Base-by-base conservation (phyloP, 768 basidiomycete genomes). In the Artomyces pyxidatus region DNA sequence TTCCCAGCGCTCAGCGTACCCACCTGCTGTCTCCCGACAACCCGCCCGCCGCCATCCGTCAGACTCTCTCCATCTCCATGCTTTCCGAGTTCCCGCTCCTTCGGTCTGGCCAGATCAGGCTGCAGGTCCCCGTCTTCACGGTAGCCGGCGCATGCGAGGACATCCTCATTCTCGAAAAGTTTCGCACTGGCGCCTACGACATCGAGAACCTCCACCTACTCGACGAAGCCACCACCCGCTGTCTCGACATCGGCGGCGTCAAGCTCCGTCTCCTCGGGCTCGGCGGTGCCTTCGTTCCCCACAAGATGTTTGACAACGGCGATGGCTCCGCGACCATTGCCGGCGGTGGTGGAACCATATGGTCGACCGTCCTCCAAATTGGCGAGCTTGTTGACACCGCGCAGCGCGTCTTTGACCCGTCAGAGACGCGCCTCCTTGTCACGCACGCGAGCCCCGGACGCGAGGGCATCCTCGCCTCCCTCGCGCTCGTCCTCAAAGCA, bases 131-230 rank as follows among this genome's bases (percentile, higher is more conserved):
- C 38, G 91, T 98, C 11, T 99, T 85, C 70, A 92, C 94, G 46
- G 90, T 97, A 30, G 95, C 89, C 81, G 96, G 96, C 23, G 90
- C 95, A 21, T 96, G 95, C 61, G 96, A 99, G 68, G 96, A 99
- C 62, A 91, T 99, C 32, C 59, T 80, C 44, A 77, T 99, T 37
- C 72, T 98, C 55, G 96, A 98, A 73, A 94, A 91, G 66, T 86
- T 98, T 69, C 83, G 96, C 58, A 71, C 82, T 14, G 82, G 83
- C 28, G 72, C 83, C 43, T 93, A 92, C 67, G 70, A 78, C 54
- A 83, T 98, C 55, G 81, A 87, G 56, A 99, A 98, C 65, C 77
- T 99, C 39, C 84, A 88, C 62, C 75, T 99, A 53, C 70, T 99
- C 30, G 94, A 97, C 63, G 96, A 99, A 66, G 91, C 92, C 32